A percentile compares a stretch with the other conserved stretches of the same genome.
Evolutionary conservation across 345 rosid species (phyloP).

Genomic region (Citrus reticulata): DNA sequence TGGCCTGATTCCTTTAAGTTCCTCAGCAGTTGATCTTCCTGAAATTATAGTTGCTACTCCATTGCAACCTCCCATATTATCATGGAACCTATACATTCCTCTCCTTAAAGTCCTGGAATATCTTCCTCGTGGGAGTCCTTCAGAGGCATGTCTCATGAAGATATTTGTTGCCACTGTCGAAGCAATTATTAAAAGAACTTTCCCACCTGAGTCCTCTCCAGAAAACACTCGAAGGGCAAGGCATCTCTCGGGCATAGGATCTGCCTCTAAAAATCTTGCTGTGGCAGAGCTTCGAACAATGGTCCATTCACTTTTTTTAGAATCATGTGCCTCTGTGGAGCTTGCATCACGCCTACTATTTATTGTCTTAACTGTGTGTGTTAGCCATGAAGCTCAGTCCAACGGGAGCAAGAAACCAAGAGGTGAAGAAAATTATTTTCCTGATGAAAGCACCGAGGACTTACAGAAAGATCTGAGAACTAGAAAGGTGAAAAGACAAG

Average conservation of each 20-base stretch:
- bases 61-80: constrained; percentile 81
- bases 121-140: constrained; percentile 97
- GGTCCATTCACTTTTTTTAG: constrained; percentile 94
- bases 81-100: constrained; percentile 96
- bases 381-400: constrained; percentile 94
- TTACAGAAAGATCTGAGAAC: constrained; percentile 35
- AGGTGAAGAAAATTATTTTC: constrained; percentile 43
- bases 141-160: constrained; percentile 98
- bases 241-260: constrained; percentile 44
- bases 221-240: constrained; percentile 54
- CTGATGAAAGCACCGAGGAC: constrained; percentile 39
- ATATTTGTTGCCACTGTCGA: constrained; percentile 96
- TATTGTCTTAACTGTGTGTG: constrained; percentile 96
- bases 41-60: constrained; percentile 94
- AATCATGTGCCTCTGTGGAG: constrained; percentile 85
- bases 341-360: constrained; percentile 92
- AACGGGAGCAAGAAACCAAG: constrained; percentile 66
- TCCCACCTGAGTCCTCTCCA: constrained; percentile 58
- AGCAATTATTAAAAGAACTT: constrained; percentile 83
- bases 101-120: constrained; percentile 96
- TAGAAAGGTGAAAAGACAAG: constrained; percentile 64
- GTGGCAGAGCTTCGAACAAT: constrained; percentile 95
- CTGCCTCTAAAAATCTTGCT: constrained; percentile 83
- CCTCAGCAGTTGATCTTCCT: constrained; percentile 97
- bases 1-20: constrained; percentile 88